Evolutionary conservation across 495 filamentous ascomycete genomes (phyloP).

Genomic region (Podospora comata): DNA sequence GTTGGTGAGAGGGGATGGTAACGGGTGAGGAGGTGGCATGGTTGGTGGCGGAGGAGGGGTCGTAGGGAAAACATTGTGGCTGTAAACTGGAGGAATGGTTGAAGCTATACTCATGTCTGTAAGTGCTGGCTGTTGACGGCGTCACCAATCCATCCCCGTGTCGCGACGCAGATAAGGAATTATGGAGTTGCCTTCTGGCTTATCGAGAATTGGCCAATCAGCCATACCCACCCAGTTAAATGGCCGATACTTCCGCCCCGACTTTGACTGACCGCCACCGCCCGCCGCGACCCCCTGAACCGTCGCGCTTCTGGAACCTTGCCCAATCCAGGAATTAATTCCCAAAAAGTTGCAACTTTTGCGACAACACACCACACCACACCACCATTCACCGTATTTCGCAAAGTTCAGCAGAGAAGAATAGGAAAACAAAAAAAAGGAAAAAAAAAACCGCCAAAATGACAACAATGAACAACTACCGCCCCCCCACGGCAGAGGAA

Average conservation of each 20-base stretch:
- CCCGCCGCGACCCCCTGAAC: neutral
- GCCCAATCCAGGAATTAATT: neutral
- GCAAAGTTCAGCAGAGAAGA: neutral
- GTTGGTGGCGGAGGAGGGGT: constrained; percentile 1
- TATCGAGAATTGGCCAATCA: neutral
- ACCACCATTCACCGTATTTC: neutral
- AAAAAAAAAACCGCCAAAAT: neutral
- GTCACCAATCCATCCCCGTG: neutral
- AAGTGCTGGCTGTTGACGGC: neutral
- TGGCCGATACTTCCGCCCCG: neutral
- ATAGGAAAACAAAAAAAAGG: neutral
- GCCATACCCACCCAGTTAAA: neutral
- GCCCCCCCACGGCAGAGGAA: constrained; percentile 18
- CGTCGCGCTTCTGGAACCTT: constrained; percentile 1
- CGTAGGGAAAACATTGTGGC: constrained; percentile 16
- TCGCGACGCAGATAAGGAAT: neutral
- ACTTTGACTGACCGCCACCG: neutral
- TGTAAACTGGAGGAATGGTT: neutral
- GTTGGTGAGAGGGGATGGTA: neutral
- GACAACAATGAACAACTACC: neutral
- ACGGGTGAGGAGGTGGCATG: neutral
- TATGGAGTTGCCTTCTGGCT: neutral
- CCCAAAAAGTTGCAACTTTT: neutral
- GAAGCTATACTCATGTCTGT: neutral
- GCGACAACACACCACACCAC: neutral